A percentile compares a stretch with the other conserved stretches of the same genome.
These are phyloP conservation scores for Trametes maxima DNA, from an alignment of 768 basidiomycete species.

Conservation along the genomic window DNA sequence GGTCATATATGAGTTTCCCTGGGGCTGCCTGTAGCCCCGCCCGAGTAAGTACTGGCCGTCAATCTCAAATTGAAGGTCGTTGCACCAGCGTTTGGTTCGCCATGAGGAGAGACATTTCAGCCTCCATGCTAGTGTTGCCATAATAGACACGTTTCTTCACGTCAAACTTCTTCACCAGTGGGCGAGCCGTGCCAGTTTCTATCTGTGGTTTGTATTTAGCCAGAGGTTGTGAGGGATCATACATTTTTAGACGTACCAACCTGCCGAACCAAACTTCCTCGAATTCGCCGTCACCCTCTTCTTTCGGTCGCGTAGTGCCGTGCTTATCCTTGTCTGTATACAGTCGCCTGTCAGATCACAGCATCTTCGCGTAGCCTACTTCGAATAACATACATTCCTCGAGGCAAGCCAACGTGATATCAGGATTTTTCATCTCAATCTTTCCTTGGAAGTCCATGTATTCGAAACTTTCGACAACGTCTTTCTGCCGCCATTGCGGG, in stretches of 20 bases:
- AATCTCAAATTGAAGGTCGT: background rate
- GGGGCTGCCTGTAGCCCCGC: constrained; percentile 61
- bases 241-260: constrained; percentile 59
- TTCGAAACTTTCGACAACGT: constrained; percentile 75
- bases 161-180: constrained; percentile 69
- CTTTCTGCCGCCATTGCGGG: constrained; percentile 61
- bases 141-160: constrained; percentile 90
- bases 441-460: constrained; percentile 85
- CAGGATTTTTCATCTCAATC: constrained; percentile 80
- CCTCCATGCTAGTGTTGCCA: constrained; percentile 98
- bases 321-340: constrained; percentile 50
- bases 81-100: constrained; percentile 89
- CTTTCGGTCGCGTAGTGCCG: constrained; percentile 47
- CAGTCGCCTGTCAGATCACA: too few relatives aligned
- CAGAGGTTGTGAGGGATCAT: background rate
- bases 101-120: constrained; percentile 94
- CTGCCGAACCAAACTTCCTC: constrained; percentile 80
- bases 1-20: constrained; percentile 94
- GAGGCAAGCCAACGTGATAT: constrained; percentile 71
- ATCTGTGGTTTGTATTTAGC: constrained; percentile 42
- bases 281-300: constrained; percentile 70
- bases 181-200: constrained; percentile 66
- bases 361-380: too few relatives aligned
- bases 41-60: too few relatives aligned
- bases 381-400: constrained; percentile 80